Evolutionary conservation across 2,329 filamentous ascomycete genomes (phyloP).

Genomic region (Zymoseptoria ardabiliae): DNA sequence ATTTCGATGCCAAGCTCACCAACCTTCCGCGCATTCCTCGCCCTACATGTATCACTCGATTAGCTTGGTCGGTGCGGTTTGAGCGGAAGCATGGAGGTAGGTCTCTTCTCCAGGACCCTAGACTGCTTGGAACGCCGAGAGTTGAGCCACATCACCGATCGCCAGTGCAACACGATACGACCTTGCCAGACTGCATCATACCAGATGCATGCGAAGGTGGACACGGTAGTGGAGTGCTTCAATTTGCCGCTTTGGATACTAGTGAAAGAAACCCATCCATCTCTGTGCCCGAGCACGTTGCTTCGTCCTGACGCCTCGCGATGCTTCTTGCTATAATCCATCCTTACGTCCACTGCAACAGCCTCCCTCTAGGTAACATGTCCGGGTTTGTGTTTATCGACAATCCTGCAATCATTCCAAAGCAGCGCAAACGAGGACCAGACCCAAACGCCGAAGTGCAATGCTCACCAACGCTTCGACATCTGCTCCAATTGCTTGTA

Average conservation of each 20-base stretch:
- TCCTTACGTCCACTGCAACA: background rate
- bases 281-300: background rate
- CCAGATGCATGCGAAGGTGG: background rate
- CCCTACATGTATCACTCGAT: too few relatives aligned
- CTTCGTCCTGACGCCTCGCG: background rate
- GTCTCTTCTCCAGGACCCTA: too few relatives aligned
- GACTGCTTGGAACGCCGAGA: too few relatives aligned
- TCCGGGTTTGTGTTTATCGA: background rate
- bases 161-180: too few relatives aligned
- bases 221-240: background rate
- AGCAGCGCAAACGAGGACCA: background rate
- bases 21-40: too few relatives aligned
- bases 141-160: too few relatives aligned
- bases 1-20: too few relatives aligned
- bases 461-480: constrained; percentile 12
- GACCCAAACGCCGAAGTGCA: background rate
- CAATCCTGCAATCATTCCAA: background rate
- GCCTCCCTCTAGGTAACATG: background rate
- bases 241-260: background rate
- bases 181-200: too few relatives aligned
- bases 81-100: too few relatives aligned
- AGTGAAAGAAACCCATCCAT: background rate
- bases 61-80: too few relatives aligned
- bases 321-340: background rate
- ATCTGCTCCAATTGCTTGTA: constrained; percentile 20